Evolutionary conservation across 2,329 filamentous ascomycete genomes (phyloP), one percentile per base, ranked within the genome.

Genomic region (Sporothrix inflata): DNA sequence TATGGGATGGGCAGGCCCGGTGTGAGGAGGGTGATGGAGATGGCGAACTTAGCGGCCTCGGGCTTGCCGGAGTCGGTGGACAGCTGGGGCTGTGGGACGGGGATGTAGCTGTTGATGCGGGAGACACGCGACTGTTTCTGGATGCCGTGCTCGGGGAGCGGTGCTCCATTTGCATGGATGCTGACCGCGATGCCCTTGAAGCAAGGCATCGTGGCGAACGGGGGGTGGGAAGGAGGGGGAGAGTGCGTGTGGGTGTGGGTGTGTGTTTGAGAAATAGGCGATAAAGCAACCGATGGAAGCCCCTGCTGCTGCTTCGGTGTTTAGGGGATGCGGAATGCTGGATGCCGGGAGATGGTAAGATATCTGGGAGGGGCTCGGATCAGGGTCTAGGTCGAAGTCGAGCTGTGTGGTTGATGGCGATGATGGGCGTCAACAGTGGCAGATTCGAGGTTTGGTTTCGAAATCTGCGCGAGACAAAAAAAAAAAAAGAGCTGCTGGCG

Each of bases 141-240:
- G 77, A 98, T 92, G 78, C 94, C 95, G 84, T 97, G 91, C 84
- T 99, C 96, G 74, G 94, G 87, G 76, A 99, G 89, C 76, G 96
- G 94, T 77, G 94, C 85, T 75, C 87, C 88, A 80, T 91, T 90
- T 73, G 89, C 88, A 84, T 99, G 96, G 82, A 98, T 97, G 88
- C 93, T 97, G 81, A 98, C 95, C 78, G 96, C 95, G 84, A 99
- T 94, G 83, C 96, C 96, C 86, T 98, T 97, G 86, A 98, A 99
- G 89, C 94, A 98, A 85, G 96, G 96, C 96, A 90, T 90, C 80
- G 80, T 87, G 71, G 63, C 45, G 27, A 51, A 63, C 16, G 21
- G 63, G 21, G 38, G 61, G 9, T 9, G 47, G 16, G 47, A 9
- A 34, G 30, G 6, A 34, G 30, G 3, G 3, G 30, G 30, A n/a